Evolutionary conservation across 257 asterid genomes (phyloP), one percentile per base, ranked within the genome.

Genomic region (Nicotiana tomentosiformis): DNA sequence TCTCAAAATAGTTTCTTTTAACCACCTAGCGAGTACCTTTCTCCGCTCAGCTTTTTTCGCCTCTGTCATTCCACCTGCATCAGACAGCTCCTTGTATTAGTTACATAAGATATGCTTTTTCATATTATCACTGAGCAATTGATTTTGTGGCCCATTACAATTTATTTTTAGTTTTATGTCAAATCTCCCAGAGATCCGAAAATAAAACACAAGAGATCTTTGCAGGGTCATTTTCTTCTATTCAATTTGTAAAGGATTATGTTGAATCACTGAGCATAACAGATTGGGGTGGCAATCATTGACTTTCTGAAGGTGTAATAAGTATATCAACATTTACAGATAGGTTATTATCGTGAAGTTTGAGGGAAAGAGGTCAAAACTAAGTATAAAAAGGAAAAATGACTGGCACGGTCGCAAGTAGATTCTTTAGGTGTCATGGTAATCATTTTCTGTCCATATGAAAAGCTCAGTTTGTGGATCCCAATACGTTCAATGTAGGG

Each of bases 11-110:
- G 79, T 94, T 88, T 96, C 99, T 85, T 96, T 96, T 68, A 96
- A 91, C 99, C 99, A 96, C 89, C 90, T 94, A 23, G 99, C 99
- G 37, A 96, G 94, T 83, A 85, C 92, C 90, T 90, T 96, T 83
- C 98, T 88, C 88, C 89, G 91, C 83, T 91, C 89, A 69, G 84
- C 84, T 82, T 85, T 91, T 88, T 91, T 95, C 15, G 80, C 87
- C 84, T 95, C 98, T 0, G 99, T 93, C 90, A 95, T 92, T 74
- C 97, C 98, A 86, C 98, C 99, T 95, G 90, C 85, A 78, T 72
- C 58, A 29, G 26, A 76, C 80, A 81, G 66, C 82, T 46, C 69
- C 78, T 29, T 67, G 74, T 65, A 49, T 82, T 81, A 77, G 61
- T 84, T 72, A 76, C 81, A 67, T 23, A 74, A 72, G 23, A 37